phyloP scores from a whole-genome alignment of 1,284 basidiomycete genomes.

The Rhodotorula glutinis region DNA sequence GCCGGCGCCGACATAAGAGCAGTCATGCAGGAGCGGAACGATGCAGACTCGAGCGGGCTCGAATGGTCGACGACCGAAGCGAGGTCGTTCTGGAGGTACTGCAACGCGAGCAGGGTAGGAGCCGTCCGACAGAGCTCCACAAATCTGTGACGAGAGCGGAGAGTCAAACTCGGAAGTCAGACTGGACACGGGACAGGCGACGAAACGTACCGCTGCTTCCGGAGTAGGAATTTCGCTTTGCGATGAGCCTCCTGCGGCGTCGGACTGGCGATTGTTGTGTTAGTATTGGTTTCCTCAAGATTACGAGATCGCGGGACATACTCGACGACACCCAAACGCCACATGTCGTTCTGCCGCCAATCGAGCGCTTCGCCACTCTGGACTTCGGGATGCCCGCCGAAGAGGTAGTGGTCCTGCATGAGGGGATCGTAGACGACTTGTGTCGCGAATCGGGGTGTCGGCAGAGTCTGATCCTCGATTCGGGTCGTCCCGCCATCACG shows the following conservation, averaged over 20 bases:
- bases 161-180: no score
- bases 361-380: slow-evolving; percentile 8
- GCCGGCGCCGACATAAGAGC: slow-evolving; percentile 41
- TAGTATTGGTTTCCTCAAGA: neutral
- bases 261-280: slow-evolving; percentile 29
- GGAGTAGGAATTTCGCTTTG: slow-evolving; percentile 46
- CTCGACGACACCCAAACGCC: slow-evolving; percentile 45
- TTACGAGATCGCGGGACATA: slow-evolving; percentile 2
- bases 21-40: slow-evolving; percentile 48
- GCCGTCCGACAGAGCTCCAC: slow-evolving; percentile 39
- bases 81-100: slow-evolving; percentile 48
- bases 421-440: slow-evolving; percentile 48
- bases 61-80: slow-evolving; percentile 46
- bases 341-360: slow-evolving; percentile 46
- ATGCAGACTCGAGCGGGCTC: slow-evolving; percentile 43
- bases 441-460: neutral
- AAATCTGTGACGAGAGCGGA: slow-evolving; percentile 25
- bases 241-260: slow-evolving; percentile 46
- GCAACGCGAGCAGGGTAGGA: slow-evolving; percentile 45
- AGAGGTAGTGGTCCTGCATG: slow-evolving; percentile 46
- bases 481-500: neutral
- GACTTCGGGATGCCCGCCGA: slow-evolving; percentile 47
- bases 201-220: slow-evolving; percentile 43
- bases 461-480: neutral
- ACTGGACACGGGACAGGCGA: neutral